Evolutionary conservation across 176 grass and related monocot genomes (phyloP), one percentile per base, ranked within the genome.

Genomic region (Oryza glaberrima): DNA sequence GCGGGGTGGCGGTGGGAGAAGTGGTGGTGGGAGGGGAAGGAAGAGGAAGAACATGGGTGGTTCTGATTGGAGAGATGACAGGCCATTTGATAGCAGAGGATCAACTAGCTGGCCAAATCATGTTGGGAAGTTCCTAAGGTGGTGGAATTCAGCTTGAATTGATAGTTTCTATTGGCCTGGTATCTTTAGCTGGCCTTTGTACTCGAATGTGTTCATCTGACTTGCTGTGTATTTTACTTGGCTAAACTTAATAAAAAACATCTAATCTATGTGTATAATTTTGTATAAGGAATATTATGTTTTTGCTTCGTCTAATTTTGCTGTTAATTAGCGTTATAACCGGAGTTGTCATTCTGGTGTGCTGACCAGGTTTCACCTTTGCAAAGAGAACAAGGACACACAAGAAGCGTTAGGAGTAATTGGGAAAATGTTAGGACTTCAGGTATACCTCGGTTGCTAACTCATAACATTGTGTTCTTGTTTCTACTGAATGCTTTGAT

Each of bases 311-410:
- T 77, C 28, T 85, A 23, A 2, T 86, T 77, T 67, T 44, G 1
- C 77, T 85, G 8, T 19, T 72, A 28, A 73, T 36, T 72, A 67
- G 45, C 48, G 19, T 30, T 72, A 10, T 69, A 73, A 92, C 43
- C 75, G 65, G 41, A 82, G 16, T 70, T 84, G 34, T 54, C 15
- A 28, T 75, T 82, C 20, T 90, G 40, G 49, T 16, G 25, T 51
- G 54, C 69, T 84, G 20, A 70, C 63, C 75, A 98, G 96, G 88
- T 98, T 98, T 94, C 74, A 94, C 72, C 91, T 98, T 82, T 98
- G 91, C 75, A 98, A 98, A 77, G 89, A 98, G 75, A 98, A 98
- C 75, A 98, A 95, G 88, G 96, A 95, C 67, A 98, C 93, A 41
- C 96, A 98, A 71, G 96, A 98, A 44, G 93, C 91, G 38, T 65